Conservation (phyloP, 805 yeast genomes). For the Lipomyces orientalis region DNA sequence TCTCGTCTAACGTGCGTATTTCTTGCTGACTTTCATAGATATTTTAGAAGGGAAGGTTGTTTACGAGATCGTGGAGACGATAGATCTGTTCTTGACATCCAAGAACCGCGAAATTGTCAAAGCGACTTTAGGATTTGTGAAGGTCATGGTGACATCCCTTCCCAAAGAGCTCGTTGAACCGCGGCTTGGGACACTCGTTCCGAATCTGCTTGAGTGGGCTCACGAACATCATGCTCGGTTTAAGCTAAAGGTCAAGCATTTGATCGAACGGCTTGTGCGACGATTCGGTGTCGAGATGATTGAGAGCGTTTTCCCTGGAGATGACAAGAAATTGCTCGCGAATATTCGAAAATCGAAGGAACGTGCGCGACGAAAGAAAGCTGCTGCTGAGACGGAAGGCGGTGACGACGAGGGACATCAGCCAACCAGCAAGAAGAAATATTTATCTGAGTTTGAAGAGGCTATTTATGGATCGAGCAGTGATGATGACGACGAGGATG, state of each 20-base stretch:
- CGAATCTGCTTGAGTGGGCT: constrained; percentile 85
- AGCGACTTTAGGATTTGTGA: constrained; percentile 91
- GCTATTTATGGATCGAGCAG: constrained; percentile 80
- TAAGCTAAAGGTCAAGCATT: constrained; percentile 89
- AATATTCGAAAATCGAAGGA: constrained; percentile 87
- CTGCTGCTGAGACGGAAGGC: constrained; percentile 33
- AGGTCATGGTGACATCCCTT: constrained; percentile 81
- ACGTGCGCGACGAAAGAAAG: constrained; percentile 77
- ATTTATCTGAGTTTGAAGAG: constrained; percentile 88
- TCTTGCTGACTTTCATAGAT: constrained; percentile 53
- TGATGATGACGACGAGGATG: constrained; percentile 60
- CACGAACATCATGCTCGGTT: constrained; percentile 96
- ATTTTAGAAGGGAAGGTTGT: constrained; percentile 64
- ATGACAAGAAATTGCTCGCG: constrained; percentile 78
- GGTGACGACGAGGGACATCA: constrained; percentile 41
- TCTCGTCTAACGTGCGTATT: neutral
- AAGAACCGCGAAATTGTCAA: constrained; percentile 92
- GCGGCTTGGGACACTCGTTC: constrained; percentile 67
- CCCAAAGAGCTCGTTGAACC: constrained; percentile 77
- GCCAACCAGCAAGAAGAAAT: constrained; percentile 51
- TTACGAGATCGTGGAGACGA: constrained; percentile 79
- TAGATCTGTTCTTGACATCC: constrained; percentile 87
- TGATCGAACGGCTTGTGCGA: constrained; percentile 87
- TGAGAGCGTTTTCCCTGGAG: constrained; percentile 85
- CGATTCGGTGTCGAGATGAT: constrained; percentile 89